Evolutionary conservation across 1,284 basidiomycete genomes (phyloP).

Genomic region (Tausonia pullulans): DNA sequence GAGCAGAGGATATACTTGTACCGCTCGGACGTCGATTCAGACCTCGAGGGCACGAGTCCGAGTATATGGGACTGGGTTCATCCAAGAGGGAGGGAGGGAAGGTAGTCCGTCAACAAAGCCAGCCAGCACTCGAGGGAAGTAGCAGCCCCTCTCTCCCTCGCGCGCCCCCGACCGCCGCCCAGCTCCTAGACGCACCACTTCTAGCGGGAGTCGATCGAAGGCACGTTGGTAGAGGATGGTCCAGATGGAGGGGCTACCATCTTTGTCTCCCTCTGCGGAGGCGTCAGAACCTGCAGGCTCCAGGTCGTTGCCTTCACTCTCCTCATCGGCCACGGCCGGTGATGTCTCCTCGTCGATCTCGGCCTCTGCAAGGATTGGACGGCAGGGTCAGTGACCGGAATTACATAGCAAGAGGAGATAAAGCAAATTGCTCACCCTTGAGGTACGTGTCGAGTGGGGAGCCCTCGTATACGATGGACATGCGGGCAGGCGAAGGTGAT

Average conservation of each 20-base stretch:
- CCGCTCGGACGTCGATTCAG: not conserved
- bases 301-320: too few species aligned
- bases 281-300: too few species aligned
- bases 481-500: too few species aligned
- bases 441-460: slow-evolving; percentile 5
- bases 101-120: not conserved
- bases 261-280: too few species aligned
- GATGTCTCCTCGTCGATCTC: not conserved
- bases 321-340: too few species aligned
- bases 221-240: too few species aligned
- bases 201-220: not conserved
- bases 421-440: not conserved
- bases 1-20: slow-evolving; percentile 9
- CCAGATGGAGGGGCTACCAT: too few species aligned
- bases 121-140: not conserved
- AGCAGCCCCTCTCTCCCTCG: not conserved
- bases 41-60: not conserved
- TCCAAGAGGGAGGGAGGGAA: not conserved
- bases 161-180: too few species aligned
- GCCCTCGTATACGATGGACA: not conserved
- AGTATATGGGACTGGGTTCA: not conserved
- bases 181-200: not conserved
- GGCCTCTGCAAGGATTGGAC: not conserved
- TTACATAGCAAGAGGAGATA: not conserved
- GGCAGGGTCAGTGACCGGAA: too few species aligned